Evolutionary conservation across 2,329 filamentous ascomycete species (phyloP).

Genomic region (Didymellaceae sp.): DNA sequence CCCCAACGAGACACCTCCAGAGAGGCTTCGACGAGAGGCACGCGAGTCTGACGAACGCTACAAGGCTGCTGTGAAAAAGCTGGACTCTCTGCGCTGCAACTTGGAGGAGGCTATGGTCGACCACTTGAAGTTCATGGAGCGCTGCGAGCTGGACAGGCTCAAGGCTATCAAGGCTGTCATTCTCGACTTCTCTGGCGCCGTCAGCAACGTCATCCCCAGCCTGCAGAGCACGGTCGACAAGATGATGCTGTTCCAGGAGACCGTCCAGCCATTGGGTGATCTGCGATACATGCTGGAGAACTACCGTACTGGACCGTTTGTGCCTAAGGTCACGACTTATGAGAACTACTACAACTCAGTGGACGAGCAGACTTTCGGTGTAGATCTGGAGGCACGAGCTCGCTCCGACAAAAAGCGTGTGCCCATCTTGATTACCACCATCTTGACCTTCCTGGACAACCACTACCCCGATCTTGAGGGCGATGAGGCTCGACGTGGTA

Average conservation of each 20-base stretch:
- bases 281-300: constrained; percentile 94
- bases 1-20: constrained; percentile 90
- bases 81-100: constrained; percentile 89
- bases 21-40: constrained; percentile 87
- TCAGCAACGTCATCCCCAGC: constrained; percentile 97
- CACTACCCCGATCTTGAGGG: constrained; percentile 98
- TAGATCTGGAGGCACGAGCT: constrained; percentile 94
- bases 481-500: constrained; percentile 87
- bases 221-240: constrained; percentile 95
- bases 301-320: constrained; percentile 92
- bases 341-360: constrained; percentile 99
- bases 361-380: constrained; percentile 96
- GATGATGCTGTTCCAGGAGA: constrained; percentile 99
- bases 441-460: constrained; percentile 93
- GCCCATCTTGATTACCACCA: constrained; percentile 86
- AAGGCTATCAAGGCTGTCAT: constrained; percentile 99
- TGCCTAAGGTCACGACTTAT: constrained; percentile 88
- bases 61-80: constrained; percentile 81
- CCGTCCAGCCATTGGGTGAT: constrained; percentile 90
- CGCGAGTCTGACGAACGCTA: constrained; percentile 92
- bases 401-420: constrained; percentile 95
- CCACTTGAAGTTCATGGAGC: constrained; percentile 94
- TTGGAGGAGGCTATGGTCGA: constrained; percentile 95
- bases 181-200: constrained; percentile 93
- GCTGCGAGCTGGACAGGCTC: constrained; percentile 92